Percentiles rank a stretch among this genome's conserved stretches.
These are phyloP conservation scores for Rutstroemia sydowiana DNA, from an alignment of 2,329 filamentous ascomycete species.

Conservation along the genomic window DNA sequence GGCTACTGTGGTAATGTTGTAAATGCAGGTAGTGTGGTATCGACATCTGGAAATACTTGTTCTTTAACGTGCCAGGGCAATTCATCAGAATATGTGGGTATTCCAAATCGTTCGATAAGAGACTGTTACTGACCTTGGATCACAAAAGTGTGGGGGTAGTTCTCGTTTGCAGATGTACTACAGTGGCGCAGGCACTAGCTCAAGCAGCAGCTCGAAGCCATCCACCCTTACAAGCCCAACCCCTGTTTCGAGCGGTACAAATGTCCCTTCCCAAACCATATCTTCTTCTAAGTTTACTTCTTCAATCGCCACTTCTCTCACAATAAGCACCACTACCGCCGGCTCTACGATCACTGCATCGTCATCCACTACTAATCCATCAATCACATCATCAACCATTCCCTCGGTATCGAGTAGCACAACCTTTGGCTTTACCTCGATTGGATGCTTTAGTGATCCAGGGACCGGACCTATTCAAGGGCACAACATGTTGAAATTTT, in stretches of 20 bases:
- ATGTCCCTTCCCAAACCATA: not conserved
- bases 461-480: constrained; percentile 16
- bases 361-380: not conserved
- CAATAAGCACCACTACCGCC: too few relatives aligned
- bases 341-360: constrained; percentile 1
- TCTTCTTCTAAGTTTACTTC: not conserved
- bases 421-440: constrained; percentile 26
- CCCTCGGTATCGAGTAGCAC: constrained; percentile 9
- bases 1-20: constrained; percentile 25
- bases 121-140: not conserved
- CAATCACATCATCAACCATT: constrained; percentile 6
- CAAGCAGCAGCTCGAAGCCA: not conserved
- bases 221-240: not conserved
- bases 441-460: constrained; percentile 29
- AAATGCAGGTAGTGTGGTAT: constrained; percentile 15
- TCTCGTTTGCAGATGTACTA: constrained; percentile 19
- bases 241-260: not conserved
- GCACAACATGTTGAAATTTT: constrained; percentile 29
- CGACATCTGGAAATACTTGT: not conserved
- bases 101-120: not conserved
- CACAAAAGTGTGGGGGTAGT: constrained; percentile 18
- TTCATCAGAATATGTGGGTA: not conserved
- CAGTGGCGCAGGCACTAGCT: constrained; percentile 2
- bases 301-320: too few relatives aligned
- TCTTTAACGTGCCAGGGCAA: not conserved